Evolutionary conservation across 2,329 filamentous ascomycete genomes (phyloP).

Genomic region (Calycina marina): DNA sequence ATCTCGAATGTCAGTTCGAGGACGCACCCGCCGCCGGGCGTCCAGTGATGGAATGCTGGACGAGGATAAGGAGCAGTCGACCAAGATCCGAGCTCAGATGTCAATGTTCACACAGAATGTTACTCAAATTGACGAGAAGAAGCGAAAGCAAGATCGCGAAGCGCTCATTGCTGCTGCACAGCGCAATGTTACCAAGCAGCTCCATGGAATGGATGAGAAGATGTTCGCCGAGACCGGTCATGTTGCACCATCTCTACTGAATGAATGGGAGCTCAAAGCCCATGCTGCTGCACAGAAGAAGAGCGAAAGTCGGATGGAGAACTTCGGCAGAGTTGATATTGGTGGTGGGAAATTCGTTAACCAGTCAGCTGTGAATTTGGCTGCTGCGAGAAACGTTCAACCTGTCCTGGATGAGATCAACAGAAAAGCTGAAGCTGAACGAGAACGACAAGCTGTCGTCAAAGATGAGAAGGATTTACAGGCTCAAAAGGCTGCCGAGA

Average conservation of each 20-base stretch:
- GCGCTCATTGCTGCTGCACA: conserved; percentile 65
- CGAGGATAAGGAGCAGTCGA: conserved; percentile 45
- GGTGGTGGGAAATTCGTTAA: conserved; percentile 73
- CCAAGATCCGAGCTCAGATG: conserved; percentile 66
- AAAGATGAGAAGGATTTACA: conserved; percentile 50
- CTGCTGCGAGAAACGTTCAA: conserved; percentile 64
- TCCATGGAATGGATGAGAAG: conserved; percentile 70
- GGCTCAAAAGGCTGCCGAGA: conserved; percentile 41
- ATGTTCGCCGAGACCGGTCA: conserved; percentile 66
- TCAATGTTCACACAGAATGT: conserved; percentile 56
- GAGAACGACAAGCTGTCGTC: conserved; percentile 48
- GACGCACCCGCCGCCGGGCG: conserved; percentile 45
- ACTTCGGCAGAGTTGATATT: conserved; percentile 49
- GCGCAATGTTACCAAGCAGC: conserved; percentile 66
- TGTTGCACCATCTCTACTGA: conserved; percentile 50
- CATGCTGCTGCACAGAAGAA: conserved; percentile 52
- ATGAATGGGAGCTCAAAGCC: conserved; percentile 69
- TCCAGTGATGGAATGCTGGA: conserved; percentile 47
- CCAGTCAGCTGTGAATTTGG: conserved; percentile 60
- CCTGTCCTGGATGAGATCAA: conserved; percentile 77
- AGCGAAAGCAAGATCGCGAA: conserved; percentile 61
- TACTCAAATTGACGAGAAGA: conserved; percentile 55
- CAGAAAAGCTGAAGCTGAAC: conserved; percentile 58
- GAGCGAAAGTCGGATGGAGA: conserved; percentile 42
- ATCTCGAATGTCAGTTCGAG: conserved; percentile 35